Evolutionary conservation across 169 alveolate genomes (phyloP).

Genomic region (Toxoplasma gondii): DNA sequence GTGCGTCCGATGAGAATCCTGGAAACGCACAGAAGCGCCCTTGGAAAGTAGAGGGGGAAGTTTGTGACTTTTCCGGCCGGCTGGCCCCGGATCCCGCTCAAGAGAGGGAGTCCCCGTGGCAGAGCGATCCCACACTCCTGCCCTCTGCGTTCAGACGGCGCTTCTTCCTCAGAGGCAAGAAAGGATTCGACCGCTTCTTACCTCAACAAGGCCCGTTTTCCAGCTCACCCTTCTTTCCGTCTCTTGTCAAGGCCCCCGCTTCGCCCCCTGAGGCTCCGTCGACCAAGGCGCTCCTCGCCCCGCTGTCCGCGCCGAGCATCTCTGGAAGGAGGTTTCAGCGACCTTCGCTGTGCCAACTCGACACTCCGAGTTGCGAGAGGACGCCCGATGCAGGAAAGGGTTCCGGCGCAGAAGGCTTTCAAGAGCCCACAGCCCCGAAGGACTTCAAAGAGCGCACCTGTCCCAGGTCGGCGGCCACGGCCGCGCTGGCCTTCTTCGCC

Average conservation of each 20-base stretch:
- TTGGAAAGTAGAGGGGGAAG: too few relatives aligned
- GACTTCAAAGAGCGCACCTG: too few relatives aligned
- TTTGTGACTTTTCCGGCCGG: too few relatives aligned
- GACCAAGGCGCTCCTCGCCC: background rate
- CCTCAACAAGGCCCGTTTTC: background rate
- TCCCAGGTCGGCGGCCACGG: background rate
- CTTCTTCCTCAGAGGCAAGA: background rate
- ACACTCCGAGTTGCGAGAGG: background rate
- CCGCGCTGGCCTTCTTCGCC: constrained; percentile 5
- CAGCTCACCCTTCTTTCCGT: background rate
- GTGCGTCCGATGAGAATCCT: background rate
- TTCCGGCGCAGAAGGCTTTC: background rate
- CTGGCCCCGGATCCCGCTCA: too few relatives aligned
- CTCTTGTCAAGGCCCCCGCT: background rate
- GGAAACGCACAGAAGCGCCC: too few relatives aligned
- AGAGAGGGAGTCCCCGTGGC: too few relatives aligned
- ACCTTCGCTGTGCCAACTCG: background rate
- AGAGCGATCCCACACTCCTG: too few relatives aligned
- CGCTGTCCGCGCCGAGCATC: constrained; percentile 3
- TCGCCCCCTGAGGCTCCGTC: background rate
- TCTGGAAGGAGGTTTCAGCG: background rate
- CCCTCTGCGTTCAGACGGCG: background rate
- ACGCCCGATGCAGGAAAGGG: background rate
- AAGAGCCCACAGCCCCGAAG: too few relatives aligned
- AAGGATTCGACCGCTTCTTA: too few relatives aligned